phyloP scores from a whole-genome alignment of 345 rosid species.

The Pistacia integerrima region DNA sequence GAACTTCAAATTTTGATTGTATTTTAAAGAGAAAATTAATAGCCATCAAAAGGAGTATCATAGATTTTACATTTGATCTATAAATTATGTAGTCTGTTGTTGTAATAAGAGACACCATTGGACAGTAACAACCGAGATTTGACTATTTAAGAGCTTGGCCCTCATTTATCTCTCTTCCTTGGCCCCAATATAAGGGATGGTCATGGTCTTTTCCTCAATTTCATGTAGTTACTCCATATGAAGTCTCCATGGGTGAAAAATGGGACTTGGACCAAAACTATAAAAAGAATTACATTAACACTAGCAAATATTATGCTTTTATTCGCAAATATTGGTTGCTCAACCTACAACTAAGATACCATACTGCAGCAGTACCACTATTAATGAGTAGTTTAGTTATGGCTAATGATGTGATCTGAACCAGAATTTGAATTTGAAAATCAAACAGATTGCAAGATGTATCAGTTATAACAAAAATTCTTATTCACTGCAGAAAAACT shows the following conservation, averaged over 20 bases:
- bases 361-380: background rate
- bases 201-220: background rate
- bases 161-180: background rate
- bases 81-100: background rate
- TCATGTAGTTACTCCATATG: background rate
- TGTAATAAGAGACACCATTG: background rate
- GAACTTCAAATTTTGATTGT: background rate
- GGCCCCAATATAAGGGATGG: background rate
- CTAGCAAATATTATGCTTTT: background rate
- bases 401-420: background rate
- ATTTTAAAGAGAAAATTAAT: background rate
- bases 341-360: background rate
- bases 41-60: background rate
- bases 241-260: too few species aligned
- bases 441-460: background rate
- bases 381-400: background rate
- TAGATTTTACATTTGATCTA: background rate
- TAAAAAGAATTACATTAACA: background rate
- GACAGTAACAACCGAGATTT: too few species aligned
- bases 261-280: background rate
- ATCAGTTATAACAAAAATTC: background rate
- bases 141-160: background rate
- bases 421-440: background rate
- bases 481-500: background rate
- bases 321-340: background rate